Percentiles rank a stretch among this genome's conserved stretches.
phyloP scores from a whole-genome alignment of 1,284 basidiomycete species.

The Moniliophthora roreri region DNA sequence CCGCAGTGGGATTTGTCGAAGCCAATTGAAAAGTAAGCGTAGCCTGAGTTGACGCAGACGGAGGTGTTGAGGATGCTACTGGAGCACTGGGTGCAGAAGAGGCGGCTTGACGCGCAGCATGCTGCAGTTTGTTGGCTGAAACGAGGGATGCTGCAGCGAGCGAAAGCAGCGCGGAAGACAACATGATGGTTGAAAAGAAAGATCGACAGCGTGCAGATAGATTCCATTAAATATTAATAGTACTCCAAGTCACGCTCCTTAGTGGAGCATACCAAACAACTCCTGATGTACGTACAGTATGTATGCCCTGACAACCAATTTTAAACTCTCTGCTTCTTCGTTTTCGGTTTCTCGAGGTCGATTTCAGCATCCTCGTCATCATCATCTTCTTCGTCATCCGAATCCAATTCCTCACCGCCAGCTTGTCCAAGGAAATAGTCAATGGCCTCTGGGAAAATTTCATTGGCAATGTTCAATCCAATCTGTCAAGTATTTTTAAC shows the following conservation, averaged over 20 bases:
- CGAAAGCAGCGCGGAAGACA: not conserved
- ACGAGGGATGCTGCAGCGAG: not conserved
- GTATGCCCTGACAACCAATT: no score
- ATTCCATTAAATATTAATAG: not conserved
- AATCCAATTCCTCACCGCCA: slow-evolving; percentile 56
- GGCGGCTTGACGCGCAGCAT: not conserved
- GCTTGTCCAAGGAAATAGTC: slow-evolving; percentile 74
- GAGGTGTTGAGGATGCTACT: slow-evolving; percentile 4
- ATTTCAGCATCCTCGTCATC: slow-evolving; percentile 79
- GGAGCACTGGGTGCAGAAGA: slow-evolving; percentile 10
- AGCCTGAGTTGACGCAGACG: slow-evolving; percentile 10
- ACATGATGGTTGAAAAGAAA: slow-evolving; percentile 8
- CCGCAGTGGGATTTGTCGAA: slow-evolving; percentile 60
- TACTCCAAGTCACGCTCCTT: not conserved
- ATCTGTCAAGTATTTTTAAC: slow-evolving; percentile 41
- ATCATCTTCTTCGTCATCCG: slow-evolving; percentile 66
- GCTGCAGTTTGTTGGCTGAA: not conserved
- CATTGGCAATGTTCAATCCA: slow-evolving; percentile 70
- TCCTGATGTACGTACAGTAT: no score
- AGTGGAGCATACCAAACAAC: not conserved
- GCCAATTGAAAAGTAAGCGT: slow-evolving; percentile 41
- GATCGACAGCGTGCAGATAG: not conserved
- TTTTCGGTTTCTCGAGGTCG: slow-evolving; percentile 76
- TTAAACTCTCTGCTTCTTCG: slow-evolving; percentile 72
- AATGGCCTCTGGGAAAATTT: slow-evolving; percentile 76